phyloP scores from a whole-genome alignment of 176 grass and related monocot species.

The Bonia amplexicaulis region DNA sequence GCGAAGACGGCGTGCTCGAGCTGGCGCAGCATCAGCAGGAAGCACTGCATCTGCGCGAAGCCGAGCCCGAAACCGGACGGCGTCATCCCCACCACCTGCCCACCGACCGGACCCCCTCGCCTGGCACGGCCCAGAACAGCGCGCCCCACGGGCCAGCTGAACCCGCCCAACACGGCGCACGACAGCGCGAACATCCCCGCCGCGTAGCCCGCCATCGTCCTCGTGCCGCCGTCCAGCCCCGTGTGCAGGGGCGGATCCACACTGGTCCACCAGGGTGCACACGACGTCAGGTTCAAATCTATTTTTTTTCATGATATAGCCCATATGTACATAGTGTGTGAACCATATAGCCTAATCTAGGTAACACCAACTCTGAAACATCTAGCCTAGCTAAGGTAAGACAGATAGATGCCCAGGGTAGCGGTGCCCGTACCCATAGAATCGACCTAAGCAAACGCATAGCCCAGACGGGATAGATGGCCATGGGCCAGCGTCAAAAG shows the following conservation, averaged over 20 bases:
- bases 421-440: too few species aligned
- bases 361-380: too few species aligned
- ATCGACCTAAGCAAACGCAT: too few species aligned
- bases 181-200: background rate
- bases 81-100: background rate
- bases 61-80: background rate
- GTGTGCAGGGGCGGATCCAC: background rate
- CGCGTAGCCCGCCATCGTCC: background rate
- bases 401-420: too few species aligned
- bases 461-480: too few species aligned
- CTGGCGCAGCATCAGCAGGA: conserved; percentile 35
- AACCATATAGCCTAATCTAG: too few species aligned
- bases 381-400: too few species aligned
- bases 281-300: too few species aligned
- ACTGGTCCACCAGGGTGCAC: too few species aligned
- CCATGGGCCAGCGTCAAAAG: too few species aligned
- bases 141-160: conserved; percentile 36
- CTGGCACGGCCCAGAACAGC: conserved; percentile 11
- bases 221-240: background rate
- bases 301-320: too few species aligned
- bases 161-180: conserved; percentile 18
- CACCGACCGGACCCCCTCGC: background rate
- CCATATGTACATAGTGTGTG: too few species aligned
- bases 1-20: conserved; percentile 22
- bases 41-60: conserved; percentile 34